Evolutionary conservation across 176 grass and related monocot genomes (phyloP).

Genomic region (Rhynchospora breviuscula): DNA sequence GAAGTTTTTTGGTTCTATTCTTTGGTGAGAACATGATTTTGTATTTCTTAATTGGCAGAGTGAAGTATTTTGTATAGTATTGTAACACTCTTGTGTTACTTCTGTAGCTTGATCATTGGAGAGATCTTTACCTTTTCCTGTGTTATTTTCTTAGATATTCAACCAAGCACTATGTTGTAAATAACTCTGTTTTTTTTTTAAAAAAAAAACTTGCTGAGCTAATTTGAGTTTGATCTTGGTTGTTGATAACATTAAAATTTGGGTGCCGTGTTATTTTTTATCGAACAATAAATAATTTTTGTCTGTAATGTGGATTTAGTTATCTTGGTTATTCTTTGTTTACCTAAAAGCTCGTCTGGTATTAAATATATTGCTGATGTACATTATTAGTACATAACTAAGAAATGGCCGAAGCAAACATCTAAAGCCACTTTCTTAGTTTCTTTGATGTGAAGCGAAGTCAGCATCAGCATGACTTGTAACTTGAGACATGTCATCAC

Average conservation of each 20-base stretch:
- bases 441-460: neutral
- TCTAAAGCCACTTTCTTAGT: neutral
- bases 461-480: neutral
- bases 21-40: conserved; percentile 13
- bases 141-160: neutral
- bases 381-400: neutral
- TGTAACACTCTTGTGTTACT: neutral
- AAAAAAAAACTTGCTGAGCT: neutral
- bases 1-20: neutral
- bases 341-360: neutral
- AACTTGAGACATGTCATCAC: neutral
- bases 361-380: neutral
- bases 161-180: neutral
- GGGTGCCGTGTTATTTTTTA: neutral
- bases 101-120: conserved; percentile 7
- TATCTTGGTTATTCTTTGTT: neutral
- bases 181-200: neutral
- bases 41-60: neutral
- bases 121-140: neutral
- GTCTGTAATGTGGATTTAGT: neutral
- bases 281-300: neutral
- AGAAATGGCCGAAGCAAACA: neutral
- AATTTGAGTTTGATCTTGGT: neutral
- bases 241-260: neutral
- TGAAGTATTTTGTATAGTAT: conserved; percentile 3